A percentile compares a stretch with the other conserved stretches of the same genome.
Evolutionary conservation across 2,329 filamentous ascomycete species (phyloP).

Genomic region (Phialophora tarda): DNA sequence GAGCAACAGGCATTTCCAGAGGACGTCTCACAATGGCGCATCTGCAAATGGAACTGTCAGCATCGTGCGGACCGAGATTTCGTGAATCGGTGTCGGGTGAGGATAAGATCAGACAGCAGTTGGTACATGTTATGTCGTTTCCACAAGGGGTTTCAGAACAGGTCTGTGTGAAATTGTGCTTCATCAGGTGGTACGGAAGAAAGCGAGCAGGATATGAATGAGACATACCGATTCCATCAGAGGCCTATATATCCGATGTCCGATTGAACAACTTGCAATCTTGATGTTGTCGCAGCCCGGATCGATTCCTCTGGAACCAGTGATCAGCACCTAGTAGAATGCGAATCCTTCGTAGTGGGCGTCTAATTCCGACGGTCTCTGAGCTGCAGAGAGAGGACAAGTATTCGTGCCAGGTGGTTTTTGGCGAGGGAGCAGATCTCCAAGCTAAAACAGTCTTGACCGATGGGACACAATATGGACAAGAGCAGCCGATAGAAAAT

Average conservation of each 20-base stretch:
- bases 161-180: constrained; percentile 61
- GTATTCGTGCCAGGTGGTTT: background rate
- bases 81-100: background rate
- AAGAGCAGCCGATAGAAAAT: background rate
- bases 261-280: background rate
- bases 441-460: background rate
- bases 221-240: constrained; percentile 4
- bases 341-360: background rate
- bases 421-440: background rate
- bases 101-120: constrained; percentile 52
- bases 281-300: too few species aligned
- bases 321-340: too few species aligned
- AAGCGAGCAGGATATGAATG: constrained; percentile 3
- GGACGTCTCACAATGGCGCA: background rate
- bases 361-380: background rate
- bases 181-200: constrained; percentile 55
- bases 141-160: constrained; percentile 68
- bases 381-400: background rate
- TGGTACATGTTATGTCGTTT: constrained; percentile 50
- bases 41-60: background rate
- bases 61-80: background rate
- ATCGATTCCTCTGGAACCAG: too few species aligned
- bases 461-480: background rate
- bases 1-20: background rate
- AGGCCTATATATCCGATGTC: background rate